Evolutionary conservation across 768 basidiomycete species (phyloP).

Genomic region (Termitomyces bulborhizus): DNA sequence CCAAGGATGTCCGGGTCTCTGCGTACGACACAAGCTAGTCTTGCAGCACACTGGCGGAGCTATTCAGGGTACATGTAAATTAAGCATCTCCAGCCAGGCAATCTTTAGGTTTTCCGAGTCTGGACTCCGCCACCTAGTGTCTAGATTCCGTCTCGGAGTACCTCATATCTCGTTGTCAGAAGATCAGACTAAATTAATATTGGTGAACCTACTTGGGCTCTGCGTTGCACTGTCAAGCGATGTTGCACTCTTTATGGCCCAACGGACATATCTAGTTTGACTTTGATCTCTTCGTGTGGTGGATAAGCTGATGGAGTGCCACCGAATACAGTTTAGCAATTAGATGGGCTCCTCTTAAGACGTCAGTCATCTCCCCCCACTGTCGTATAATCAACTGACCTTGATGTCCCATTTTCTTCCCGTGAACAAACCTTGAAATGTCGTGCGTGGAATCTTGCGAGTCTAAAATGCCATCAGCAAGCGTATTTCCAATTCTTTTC

Average conservation of each 20-base stretch:
- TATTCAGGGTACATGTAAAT: background rate
- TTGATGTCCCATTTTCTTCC: background rate
- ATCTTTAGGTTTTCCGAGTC: background rate
- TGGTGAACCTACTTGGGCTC: background rate
- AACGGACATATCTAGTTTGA: background rate
- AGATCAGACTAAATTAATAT: background rate
- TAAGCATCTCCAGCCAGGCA: background rate
- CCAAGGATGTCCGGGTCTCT: conserved; percentile 11
- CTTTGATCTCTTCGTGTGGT: background rate
- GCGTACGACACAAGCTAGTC: background rate
- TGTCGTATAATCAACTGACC: background rate
- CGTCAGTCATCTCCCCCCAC: background rate
- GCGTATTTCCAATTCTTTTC: background rate
- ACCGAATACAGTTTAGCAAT: background rate
- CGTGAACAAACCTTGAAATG: background rate
- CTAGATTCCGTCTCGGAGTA: background rate
- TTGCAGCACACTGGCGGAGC: background rate
- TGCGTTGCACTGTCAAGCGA: background rate
- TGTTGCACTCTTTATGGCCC: background rate
- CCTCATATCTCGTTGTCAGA: background rate
- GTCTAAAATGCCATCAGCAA: background rate
- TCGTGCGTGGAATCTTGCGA: background rate
- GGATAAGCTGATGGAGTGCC: background rate
- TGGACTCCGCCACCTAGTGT: background rate
- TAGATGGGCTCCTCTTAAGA: background rate